These are phyloP conservation scores for Arxiozyma telluris DNA, from an alignment of 1,139 yeast species.

Conservation along the genomic window DNA sequence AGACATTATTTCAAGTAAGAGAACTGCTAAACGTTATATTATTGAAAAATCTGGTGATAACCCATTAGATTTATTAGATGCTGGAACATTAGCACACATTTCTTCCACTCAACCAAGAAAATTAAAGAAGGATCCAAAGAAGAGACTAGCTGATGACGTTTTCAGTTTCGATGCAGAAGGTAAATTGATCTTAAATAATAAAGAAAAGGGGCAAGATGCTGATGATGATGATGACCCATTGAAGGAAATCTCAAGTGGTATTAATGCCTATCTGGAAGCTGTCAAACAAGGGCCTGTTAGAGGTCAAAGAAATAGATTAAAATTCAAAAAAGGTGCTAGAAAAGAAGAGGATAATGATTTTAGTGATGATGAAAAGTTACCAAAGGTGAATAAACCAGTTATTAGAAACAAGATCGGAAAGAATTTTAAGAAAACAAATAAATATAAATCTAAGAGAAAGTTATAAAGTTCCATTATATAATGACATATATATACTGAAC, in stretches of 20 bases:
- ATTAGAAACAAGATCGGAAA: constrained; percentile 23
- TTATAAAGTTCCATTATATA: constrained; percentile 7
- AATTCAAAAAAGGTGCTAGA: constrained; percentile 59
- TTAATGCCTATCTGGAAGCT: constrained; percentile 90
- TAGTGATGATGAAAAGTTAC: constrained; percentile 39
- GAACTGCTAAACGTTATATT: constrained; percentile 49
- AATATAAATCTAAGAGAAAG: constrained; percentile 28
- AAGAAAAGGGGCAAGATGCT: constrained; percentile 9
- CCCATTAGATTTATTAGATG: constrained; percentile 84
- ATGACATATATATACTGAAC: too few species aligned
- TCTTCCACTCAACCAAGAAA: constrained; percentile 74
- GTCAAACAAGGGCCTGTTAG: constrained; percentile 86
- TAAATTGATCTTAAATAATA: constrained; percentile 43
- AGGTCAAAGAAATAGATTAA: constrained; percentile 85
- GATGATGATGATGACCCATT: constrained; percentile 47
- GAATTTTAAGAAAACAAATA: constrained; percentile 20
- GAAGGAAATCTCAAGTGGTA: constrained; percentile 42
- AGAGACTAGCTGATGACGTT: constrained; percentile 37
- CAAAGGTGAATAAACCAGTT: constrained; percentile 13
- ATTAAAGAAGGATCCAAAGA: constrained; percentile 42
- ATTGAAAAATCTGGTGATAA: constrained; percentile 61
- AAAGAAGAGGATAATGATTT: constrained; percentile 47
- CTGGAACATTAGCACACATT: constrained; percentile 74
- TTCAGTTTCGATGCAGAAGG: constrained; percentile 50
- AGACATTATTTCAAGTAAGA: constrained; percentile 15